Conservation (phyloP, 768 basidiomycete genomes). For the Exidia glandulosa region DNA sequence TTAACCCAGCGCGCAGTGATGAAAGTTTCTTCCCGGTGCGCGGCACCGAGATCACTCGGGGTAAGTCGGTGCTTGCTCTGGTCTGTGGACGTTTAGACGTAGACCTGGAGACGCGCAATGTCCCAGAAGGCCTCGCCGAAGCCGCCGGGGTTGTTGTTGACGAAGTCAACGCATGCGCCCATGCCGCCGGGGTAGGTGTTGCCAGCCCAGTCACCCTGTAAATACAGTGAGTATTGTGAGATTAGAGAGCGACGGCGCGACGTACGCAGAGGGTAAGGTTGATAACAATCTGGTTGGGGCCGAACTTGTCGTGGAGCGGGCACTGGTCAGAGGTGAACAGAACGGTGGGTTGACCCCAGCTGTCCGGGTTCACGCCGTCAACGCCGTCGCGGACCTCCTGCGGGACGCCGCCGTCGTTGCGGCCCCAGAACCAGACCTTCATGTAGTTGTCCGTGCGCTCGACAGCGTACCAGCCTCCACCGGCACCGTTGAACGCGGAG, state of each 20-base stretch:
- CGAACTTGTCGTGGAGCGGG: slow-evolving; percentile 26
- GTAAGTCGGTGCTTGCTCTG: background rate
- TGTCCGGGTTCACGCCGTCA: slow-evolving; percentile 10
- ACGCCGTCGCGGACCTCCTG: slow-evolving; percentile 18
- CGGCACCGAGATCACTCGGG: too few relatives aligned
- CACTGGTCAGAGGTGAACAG: slow-evolving; percentile 21
- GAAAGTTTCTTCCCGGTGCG: background rate
- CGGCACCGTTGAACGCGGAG: slow-evolving; percentile 19
- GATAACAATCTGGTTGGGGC: slow-evolving; percentile 23
- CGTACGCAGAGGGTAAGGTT: slow-evolving; percentile 23
- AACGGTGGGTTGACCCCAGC: slow-evolving; percentile 12
- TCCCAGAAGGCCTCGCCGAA: slow-evolving; percentile 23
- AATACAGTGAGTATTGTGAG: background rate
- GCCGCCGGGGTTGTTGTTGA: slow-evolving; percentile 17
- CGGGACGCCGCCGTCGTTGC: slow-evolving; percentile 21
- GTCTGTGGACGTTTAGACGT: slow-evolving; percentile 9
- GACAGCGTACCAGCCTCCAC: slow-evolving; percentile 35
- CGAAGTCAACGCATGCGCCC: slow-evolving; percentile 9
- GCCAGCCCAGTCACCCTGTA: slow-evolving; percentile 23
- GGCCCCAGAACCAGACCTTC: slow-evolving; percentile 32
- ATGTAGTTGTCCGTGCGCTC: slow-evolving; percentile 24
- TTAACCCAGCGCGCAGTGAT: background rate
- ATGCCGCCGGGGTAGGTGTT: slow-evolving; percentile 6
- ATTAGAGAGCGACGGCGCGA: background rate
- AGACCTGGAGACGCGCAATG: slow-evolving; percentile 19